phyloP scores from a whole-genome alignment of 495 filamentous ascomycete species.

The Trichoderma asperelloides region DNA sequence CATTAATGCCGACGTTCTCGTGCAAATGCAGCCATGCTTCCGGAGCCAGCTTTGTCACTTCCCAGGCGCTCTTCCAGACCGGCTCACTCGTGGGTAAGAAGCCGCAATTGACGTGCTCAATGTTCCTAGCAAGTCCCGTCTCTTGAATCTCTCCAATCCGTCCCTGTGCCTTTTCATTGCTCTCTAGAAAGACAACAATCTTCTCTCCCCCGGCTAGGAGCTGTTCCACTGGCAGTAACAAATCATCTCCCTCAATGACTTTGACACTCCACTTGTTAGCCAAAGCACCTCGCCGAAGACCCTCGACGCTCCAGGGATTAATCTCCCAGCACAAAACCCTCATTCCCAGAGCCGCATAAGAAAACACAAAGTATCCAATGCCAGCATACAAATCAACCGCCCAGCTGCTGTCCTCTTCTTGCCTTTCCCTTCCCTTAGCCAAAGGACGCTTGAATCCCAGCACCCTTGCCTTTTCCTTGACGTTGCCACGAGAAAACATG shows the following conservation, averaged over 20 bases:
- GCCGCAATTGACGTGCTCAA: conserved; percentile 72
- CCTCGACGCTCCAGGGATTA: conserved; percentile 83
- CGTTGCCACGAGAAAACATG: conserved; percentile 86
- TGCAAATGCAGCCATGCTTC: conserved; percentile 74
- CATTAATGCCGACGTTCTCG: conserved; percentile 64
- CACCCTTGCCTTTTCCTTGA: conserved; percentile 78
- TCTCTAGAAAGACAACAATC: conserved; percentile 61
- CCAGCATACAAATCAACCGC: conserved; percentile 85
- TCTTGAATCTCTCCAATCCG: conserved; percentile 30
- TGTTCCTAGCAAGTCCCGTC: conserved; percentile 21
- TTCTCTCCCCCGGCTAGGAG: conserved; percentile 25
- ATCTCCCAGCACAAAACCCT: conserved; percentile 81
- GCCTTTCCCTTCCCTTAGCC: background rate
- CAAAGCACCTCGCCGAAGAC: conserved; percentile 57
- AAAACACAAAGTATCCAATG: conserved; percentile 87
- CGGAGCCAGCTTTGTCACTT: conserved; percentile 21
- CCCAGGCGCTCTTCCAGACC: conserved; percentile 60
- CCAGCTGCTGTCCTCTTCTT: conserved; percentile 16
- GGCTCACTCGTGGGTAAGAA: conserved; percentile 59
- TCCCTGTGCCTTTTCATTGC: conserved; percentile 48
- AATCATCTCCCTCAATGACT: conserved; percentile 35
- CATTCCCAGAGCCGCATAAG: conserved; percentile 63
- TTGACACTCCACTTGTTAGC: conserved; percentile 56
- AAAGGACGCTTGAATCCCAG: conserved; percentile 37
- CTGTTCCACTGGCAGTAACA: conserved; percentile 16